These are phyloP conservation scores for Paraconiothyrium sp. DNA, from an alignment of 2,329 filamentous ascomycete species.

Conservation along the genomic window DNA sequence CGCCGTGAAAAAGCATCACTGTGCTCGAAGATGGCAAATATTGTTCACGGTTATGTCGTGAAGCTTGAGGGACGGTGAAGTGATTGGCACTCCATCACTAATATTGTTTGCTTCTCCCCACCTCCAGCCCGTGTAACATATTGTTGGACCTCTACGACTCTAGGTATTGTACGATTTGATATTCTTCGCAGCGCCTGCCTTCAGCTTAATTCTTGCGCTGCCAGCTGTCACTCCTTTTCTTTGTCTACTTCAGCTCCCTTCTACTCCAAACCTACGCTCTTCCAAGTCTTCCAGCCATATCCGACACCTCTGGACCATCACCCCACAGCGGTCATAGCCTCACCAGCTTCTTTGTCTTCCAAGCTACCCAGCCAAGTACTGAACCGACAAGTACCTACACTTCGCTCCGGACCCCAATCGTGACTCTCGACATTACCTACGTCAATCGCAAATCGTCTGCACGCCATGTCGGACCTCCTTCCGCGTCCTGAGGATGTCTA, in stretches of 20 bases:
- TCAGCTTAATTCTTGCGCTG: slow-evolving; percentile 5
- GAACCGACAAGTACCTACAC: neutral
- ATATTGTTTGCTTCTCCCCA: slow-evolving; percentile 20
- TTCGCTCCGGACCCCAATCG: slow-evolving; percentile 5
- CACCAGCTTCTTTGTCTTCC: slow-evolving; percentile 18
- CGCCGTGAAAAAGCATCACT: slow-evolving; percentile 4
- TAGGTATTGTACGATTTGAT: slow-evolving; percentile 17
- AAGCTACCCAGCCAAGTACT: slow-evolving; percentile 19
- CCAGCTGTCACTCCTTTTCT: slow-evolving; percentile 1
- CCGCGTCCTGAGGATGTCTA: slow-evolving; percentile 52
- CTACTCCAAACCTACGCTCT: slow-evolving; percentile 7
- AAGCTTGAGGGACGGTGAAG: neutral
- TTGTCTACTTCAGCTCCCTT: neutral
- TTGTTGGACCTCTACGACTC: neutral
- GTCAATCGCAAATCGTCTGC: neutral
- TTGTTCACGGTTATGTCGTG: neutral
- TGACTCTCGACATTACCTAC: neutral
- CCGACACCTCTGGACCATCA: neutral
- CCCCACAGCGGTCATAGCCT: neutral
- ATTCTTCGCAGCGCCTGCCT: slow-evolving; percentile 7
- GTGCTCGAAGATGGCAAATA: neutral
- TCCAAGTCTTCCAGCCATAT: slow-evolving; percentile 5
- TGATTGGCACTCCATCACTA: slow-evolving; percentile 13
- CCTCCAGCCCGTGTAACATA: slow-evolving; percentile 9
- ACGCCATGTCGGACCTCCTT: slow-evolving; percentile 23